A percentile compares a stretch with the other conserved stretches of the same genome.
Conservation (phyloP, 257 asterid genomes). For the Henckelia pumila region DNA sequence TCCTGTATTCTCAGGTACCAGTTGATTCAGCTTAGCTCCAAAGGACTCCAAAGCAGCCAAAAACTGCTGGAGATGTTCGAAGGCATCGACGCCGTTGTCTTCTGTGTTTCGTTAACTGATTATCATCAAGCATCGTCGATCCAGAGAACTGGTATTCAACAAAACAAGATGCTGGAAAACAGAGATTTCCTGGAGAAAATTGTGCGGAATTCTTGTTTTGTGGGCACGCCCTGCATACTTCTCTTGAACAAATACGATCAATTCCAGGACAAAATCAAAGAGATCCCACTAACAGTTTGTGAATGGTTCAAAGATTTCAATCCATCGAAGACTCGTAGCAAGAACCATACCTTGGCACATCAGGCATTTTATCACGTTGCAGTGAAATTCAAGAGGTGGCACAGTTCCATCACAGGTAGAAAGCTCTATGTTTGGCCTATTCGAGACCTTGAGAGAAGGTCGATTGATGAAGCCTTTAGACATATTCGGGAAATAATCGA, state of each 20-base stretch:
- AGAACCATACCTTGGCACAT: constrained; percentile 42
- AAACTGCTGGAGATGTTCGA: constrained; percentile 69
- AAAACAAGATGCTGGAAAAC: constrained; percentile 54
- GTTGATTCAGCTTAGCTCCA: constrained; percentile 47
- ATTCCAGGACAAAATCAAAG: constrained; percentile 51
- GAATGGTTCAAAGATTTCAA: constrained; percentile 68
- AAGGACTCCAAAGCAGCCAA: constrained; percentile 35
- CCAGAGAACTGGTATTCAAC: constrained; percentile 29
- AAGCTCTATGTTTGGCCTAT: constrained; percentile 56
- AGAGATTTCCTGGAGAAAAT: constrained; percentile 47
- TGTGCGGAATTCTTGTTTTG: constrained; percentile 37
- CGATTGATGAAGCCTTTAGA: constrained; percentile 50
- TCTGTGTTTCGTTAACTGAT: constrained; percentile 54
- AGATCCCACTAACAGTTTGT: constrained; percentile 56
- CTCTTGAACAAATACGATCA: constrained; percentile 54
- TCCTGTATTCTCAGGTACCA: constrained; percentile 44
- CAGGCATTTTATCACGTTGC: constrained; percentile 65
- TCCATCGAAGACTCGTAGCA: constrained; percentile 40
- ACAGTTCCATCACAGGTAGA: constrained; percentile 49
- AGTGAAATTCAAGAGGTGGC: constrained; percentile 53
- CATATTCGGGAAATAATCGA: constrained; percentile 52
- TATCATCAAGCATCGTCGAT: constrained; percentile 41
- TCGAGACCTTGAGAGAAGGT: constrained; percentile 36
- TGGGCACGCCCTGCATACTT: constrained; percentile 50
- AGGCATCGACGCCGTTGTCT: constrained; percentile 37